These are phyloP conservation scores for Gonium pectorale DNA, from an alignment of 139 green algal genomes.

Conservation along the genomic window DNA sequence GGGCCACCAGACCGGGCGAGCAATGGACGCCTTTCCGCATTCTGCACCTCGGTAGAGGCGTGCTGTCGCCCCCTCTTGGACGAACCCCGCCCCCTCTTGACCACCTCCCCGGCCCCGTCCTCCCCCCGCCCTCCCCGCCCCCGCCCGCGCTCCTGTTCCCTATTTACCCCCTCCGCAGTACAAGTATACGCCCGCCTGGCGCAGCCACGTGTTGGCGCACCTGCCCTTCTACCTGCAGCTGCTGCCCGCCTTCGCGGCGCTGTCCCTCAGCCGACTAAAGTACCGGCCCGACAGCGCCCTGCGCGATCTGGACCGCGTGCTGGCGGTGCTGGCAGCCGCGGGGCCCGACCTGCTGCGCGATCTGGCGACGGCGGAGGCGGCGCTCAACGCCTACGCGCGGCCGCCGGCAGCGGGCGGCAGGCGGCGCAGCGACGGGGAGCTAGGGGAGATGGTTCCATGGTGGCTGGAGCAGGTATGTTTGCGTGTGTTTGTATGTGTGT, in stretches of 20 bases:
- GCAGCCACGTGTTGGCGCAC: constrained; percentile 78
- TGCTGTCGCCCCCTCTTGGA: no score
- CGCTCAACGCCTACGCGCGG: constrained; percentile 56
- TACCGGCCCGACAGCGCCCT: constrained; percentile 50
- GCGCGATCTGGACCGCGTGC: constrained; percentile 58
- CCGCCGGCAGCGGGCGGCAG: background rate
- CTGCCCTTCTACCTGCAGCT: constrained; percentile 86
- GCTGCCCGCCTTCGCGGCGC: constrained; percentile 62
- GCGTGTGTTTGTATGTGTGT: no score
- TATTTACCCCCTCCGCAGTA: constrained; percentile 4
- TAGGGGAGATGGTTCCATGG: constrained; percentile 79
- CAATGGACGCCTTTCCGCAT: no score
- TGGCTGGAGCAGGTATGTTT: constrained; percentile 66
- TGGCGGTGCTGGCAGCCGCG: constrained; percentile 42
- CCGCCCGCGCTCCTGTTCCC: background rate
- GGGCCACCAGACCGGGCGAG: no score
- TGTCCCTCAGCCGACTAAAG: constrained; percentile 14
- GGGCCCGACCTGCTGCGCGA: constrained; percentile 50
- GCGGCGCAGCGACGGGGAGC: constrained; percentile 60
- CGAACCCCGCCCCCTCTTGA: no score
- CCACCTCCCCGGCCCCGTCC: no score
- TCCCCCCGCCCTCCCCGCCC: background rate
- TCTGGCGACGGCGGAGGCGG: constrained; percentile 63
- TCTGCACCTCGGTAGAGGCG: no score
- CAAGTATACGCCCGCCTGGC: constrained; percentile 74